Percentiles rank a stretch among this genome's conserved stretches.
These are phyloP conservation scores for Penicillium bialowiezense DNA, from an alignment of 495 filamentous ascomycete genomes.

Conservation along the genomic window DNA sequence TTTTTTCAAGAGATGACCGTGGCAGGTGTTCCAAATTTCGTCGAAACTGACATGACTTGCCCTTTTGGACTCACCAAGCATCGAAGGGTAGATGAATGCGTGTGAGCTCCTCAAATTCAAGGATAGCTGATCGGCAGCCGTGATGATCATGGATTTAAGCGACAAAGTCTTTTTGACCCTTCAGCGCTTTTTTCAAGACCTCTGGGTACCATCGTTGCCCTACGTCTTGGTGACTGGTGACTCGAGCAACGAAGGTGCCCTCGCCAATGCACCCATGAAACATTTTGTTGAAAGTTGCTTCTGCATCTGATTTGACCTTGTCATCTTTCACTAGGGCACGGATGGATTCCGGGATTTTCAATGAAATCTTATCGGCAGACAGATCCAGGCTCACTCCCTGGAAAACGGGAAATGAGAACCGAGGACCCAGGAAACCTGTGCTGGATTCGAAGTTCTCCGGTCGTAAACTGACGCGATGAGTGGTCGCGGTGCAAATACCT, in stretches of 20 bases:
- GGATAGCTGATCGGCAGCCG: too few relatives aligned
- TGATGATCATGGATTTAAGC: too few relatives aligned
- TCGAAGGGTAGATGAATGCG: too few relatives aligned
- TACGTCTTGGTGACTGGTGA: conserved; percentile 89
- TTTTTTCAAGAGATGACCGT: too few relatives aligned
- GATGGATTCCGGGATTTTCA: conserved; percentile 69
- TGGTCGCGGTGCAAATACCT: conserved; percentile 83
- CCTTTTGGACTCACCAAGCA: too few relatives aligned
- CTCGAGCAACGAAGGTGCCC: conserved; percentile 76
- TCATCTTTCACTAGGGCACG: conserved; percentile 40
- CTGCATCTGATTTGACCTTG: conserved; percentile 42
- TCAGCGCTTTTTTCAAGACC: conserved; percentile 44
- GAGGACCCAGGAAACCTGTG: conserved; percentile 51
- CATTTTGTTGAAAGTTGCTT: conserved; percentile 41
- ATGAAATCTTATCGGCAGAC: conserved; percentile 66
- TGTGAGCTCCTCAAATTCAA: too few relatives aligned
- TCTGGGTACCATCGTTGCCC: conserved; percentile 79
- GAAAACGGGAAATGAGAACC: conserved; percentile 89
- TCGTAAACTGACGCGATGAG: conserved; percentile 66
- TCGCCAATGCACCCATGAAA: conserved; percentile 65
- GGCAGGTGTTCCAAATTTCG: too few relatives aligned
- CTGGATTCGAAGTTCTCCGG: conserved; percentile 30
- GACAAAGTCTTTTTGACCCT: conserved; percentile 25
- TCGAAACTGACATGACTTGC: too few relatives aligned
- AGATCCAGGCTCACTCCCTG: conserved; percentile 81